These are phyloP conservation scores for Abortiporus biennis DNA, from an alignment of 1,284 basidiomycete species.

Conservation along the genomic window DNA sequence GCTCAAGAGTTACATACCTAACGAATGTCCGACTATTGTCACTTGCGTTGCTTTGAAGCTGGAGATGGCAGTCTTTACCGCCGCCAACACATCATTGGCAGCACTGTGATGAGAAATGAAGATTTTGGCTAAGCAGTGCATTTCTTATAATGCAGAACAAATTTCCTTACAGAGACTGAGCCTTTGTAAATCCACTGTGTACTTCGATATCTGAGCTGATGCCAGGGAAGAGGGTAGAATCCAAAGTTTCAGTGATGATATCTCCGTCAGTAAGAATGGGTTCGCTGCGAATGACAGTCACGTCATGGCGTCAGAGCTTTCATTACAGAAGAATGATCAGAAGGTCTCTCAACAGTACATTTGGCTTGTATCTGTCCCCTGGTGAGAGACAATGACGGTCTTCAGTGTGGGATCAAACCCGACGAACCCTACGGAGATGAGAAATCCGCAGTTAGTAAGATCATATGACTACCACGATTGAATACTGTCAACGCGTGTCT, in stretches of 20 bases:
- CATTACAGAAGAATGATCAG: not conserved
- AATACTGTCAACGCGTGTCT: slow-evolving; percentile 3
- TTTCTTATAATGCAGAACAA: no score
- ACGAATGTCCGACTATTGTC: slow-evolving; percentile 32
- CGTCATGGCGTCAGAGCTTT: not conserved
- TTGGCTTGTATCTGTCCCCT: slow-evolving; percentile 42
- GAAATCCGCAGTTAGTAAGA: slow-evolving; percentile 8
- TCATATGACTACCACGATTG: slow-evolving; percentile 18
- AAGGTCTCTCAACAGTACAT: slow-evolving; percentile 29
- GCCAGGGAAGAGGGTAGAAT: slow-evolving; percentile 47
- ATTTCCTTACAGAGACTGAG: slow-evolving; percentile 41
- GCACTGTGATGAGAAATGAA: no score
- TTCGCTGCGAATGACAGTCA: slow-evolving; percentile 14
- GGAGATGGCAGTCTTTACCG: slow-evolving; percentile 28
- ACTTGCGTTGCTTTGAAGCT: slow-evolving; percentile 24
- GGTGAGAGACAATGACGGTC: slow-evolving; percentile 45
- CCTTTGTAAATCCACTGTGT: slow-evolving; percentile 50
- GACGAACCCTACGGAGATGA: slow-evolving; percentile 30
- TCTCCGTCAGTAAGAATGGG: slow-evolving; percentile 27
- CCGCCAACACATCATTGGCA: slow-evolving; percentile 30
- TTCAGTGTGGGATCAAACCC: slow-evolving; percentile 37
- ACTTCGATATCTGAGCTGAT: slow-evolving; percentile 38
- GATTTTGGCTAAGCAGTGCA: no score
- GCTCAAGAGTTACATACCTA: slow-evolving; percentile 26
- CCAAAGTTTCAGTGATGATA: slow-evolving; percentile 21